Base-by-base conservation (phyloP, 2,329 filamentous ascomycete species). In the Pseudogymnoascus destructans region DNA sequence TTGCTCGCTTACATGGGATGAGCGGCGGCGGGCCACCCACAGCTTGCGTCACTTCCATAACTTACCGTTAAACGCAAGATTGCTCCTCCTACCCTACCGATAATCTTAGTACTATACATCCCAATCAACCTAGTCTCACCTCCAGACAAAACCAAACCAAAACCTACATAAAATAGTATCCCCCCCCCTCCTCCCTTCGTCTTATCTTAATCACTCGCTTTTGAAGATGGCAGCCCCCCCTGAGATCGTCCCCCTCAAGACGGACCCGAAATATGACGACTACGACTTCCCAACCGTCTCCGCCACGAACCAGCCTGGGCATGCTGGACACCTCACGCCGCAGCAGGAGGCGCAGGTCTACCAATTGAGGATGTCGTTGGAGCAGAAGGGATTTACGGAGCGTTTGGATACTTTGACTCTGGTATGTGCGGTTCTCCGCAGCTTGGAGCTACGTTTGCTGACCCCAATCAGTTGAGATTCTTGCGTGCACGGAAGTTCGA, bases 401-500 rank as follows among this genome's bases (percentile, higher is more conserved):
- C 81, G 89, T 66, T 79, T 98, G 69, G 93, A 98, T 73, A 97
- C 91, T 33, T 72, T 97, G 76, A 96, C 89, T 60, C 73, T 98
- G 79, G 87, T 93, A 78, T 60, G 82, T 69, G 49, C 33, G 13
- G 40, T 40, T 17, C n/a, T 32, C 19, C 25, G 32, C 7, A 36
- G 32, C 25, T 60, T 59, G 21, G 42, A 25, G 35, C 35, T 42
- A 27, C 17, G n/a, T 1, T 10, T 19, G 13, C 54, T 61, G 17
- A 62, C 42, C 27, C 25, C 9, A 19, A 33, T 17, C 42, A 90
- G 84, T 77, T 96, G 70, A 86, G 91, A 70, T 96, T 95, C 75
- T 78, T 98, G 68, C 83, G 93, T 71, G 93, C 93, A 59, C 83
- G 93, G 70, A 97, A 97, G 79, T 98, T 96, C 72, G 87, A 95